Evolutionary conservation across 352 stramenopile genomes (phyloP), one percentile per base, ranked within the genome.

Genomic region (Phytophthora citrophthora): DNA sequence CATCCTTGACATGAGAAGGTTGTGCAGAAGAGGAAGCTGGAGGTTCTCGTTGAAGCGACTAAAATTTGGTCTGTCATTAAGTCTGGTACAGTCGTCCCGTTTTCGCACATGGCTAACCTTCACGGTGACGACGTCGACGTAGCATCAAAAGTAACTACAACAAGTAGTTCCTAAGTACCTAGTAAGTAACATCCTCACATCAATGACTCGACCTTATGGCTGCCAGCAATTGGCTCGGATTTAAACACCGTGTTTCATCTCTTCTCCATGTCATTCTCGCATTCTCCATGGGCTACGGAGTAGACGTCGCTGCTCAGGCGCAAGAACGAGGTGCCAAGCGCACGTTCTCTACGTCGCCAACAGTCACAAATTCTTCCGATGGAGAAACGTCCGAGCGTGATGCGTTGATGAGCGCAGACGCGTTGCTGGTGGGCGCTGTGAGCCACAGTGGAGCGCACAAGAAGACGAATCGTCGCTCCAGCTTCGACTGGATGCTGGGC

Each of bases 401-500:
- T 38, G 55, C 54, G 9, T 48, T 75, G 3, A 38, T 74, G 16
- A 41, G 29, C 3, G 54, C 62, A 9, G 66, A 74, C 27, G 62
- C 46, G 40, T 49, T 76, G 52, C 63, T 69, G 5, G n/a, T 70
- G 3, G 55, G 49, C 23, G 54, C 48, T 9, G 54, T 49, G 26
- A 72, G 34, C 46, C 61, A 65, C 20, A 65, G 40, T 13, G 44
- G 49, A 3, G 8, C 43, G 24, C 61, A 64, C 38, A 41, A 49
- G 51, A 63, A 46, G 24, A 29, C n/a, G n/a, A 40, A 13, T 15
- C 48, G 15, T 13, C 47, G 46, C 57, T 77, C 79, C 34, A 74
- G 64, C 29, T 86, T 86, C 56, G 75, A 88, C 43, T 95, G 80
- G 85, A 61, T 82, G 49, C 71, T 95, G 27, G 87, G 87, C 41